These are phyloP conservation scores for Mycena sp. DNA, from an alignment of 1,284 basidiomycete species.

Conservation along the genomic window DNA sequence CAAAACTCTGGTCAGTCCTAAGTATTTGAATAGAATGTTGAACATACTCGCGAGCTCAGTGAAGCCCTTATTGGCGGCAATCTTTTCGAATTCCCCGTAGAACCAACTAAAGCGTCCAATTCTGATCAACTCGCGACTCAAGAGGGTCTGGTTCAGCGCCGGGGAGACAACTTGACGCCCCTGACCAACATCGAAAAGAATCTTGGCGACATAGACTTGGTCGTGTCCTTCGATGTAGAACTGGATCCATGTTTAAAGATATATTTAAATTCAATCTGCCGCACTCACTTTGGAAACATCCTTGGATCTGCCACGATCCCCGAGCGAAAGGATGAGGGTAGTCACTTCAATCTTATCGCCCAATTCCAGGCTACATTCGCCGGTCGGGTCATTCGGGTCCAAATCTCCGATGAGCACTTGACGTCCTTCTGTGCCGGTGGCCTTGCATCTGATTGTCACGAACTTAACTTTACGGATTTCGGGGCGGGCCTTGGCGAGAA, in stretches of 20 bases:
- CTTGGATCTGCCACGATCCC: slow-evolving; percentile 13
- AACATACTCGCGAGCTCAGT: not conserved
- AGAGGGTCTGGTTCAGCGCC: not conserved
- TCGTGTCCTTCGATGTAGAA: not conserved
- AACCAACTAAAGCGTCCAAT: not conserved
- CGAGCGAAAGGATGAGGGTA: not conserved
- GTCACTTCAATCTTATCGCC: not conserved
- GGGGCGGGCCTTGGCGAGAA: not conserved
- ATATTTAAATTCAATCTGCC: too few species aligned
- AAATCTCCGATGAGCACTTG: too few species aligned
- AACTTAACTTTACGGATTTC: not conserved
- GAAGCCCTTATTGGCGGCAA: not conserved
- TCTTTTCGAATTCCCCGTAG: not conserved
- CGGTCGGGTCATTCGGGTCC: too few species aligned
- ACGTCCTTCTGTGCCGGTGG: not conserved
- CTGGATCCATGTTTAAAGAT: not conserved
- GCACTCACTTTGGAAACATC: not conserved
- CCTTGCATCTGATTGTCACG: not conserved
- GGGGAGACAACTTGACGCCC: not conserved
- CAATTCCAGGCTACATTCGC: not conserved
- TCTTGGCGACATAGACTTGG: not conserved
- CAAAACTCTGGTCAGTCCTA: not conserved
- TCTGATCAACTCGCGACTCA: not conserved
- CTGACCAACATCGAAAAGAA: not conserved
- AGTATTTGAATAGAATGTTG: not conserved